Evolutionary conservation across 1,139 yeast genomes (phyloP).

Genomic region (Blastobotrys persicus): DNA sequence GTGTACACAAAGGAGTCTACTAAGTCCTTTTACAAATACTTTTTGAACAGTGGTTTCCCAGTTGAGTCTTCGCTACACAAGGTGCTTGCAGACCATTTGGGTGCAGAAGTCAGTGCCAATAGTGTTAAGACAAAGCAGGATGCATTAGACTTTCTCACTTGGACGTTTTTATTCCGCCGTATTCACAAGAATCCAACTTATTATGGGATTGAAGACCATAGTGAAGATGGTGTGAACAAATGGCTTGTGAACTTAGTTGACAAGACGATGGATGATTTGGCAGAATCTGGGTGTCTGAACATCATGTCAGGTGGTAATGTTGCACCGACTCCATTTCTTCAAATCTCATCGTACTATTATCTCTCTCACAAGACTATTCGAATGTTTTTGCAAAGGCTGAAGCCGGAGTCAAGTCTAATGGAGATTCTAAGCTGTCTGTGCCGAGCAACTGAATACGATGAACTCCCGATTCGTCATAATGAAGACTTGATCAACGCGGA

Average conservation of each 20-base stretch:
- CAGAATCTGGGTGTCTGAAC: constrained; percentile 69
- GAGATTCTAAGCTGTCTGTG: constrained; percentile 72
- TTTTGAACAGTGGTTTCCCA: constrained; percentile 92
- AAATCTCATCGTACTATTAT: constrained; percentile 88
- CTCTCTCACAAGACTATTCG: constrained; percentile 88
- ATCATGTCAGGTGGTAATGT: constrained; percentile 48
- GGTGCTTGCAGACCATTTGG: constrained; percentile 89
- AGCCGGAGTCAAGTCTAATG: constrained; percentile 53
- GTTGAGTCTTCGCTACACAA: constrained; percentile 95
- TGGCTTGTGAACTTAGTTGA: constrained; percentile 77
- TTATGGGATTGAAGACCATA: constrained; percentile 77
- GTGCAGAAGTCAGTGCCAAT: constrained; percentile 93
- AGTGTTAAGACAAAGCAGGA: constrained; percentile 79
- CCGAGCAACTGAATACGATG: constrained; percentile 86
- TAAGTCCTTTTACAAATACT: constrained; percentile 90
- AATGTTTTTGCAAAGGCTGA: constrained; percentile 54
- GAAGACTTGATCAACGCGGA: constrained; percentile 92
- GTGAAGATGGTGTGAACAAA: constrained; percentile 49
- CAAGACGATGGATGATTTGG: constrained; percentile 61
- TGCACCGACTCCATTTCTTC: constrained; percentile 76
- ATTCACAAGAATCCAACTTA: constrained; percentile 95
- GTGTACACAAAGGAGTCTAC: constrained; percentile 91
- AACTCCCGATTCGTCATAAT: constrained; percentile 90
- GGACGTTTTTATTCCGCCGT: constrained; percentile 93
- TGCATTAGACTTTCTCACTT: constrained; percentile 87